Percentiles rank a stretch among this genome's conserved stretches.
These are phyloP conservation scores for Haplosporangium sp. DNA, from an alignment of 371 early-diverging fungal genomes.

Conservation along the genomic window DNA sequence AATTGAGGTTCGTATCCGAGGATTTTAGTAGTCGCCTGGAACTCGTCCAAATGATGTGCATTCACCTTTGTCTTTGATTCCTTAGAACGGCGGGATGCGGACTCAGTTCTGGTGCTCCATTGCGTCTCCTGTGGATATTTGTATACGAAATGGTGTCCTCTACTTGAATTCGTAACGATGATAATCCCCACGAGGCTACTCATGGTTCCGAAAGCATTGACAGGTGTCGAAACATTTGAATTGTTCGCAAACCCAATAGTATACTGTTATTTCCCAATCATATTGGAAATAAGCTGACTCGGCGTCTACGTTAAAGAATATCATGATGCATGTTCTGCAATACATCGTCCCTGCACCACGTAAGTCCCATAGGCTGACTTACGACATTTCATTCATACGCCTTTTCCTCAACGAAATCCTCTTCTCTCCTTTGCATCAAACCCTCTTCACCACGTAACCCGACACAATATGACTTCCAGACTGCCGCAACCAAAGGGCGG, in stretches of 20 bases:
- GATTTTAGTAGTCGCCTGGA: slow-evolving; percentile 61
- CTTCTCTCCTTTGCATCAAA: background rate
- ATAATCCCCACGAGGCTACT: slow-evolving; percentile 61
- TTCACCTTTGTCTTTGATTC: slow-evolving; percentile 13
- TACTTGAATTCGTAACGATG: slow-evolving; percentile 74
- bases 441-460: background rate
- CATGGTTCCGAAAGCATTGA: slow-evolving; percentile 26
- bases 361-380: no score
- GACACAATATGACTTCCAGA: slow-evolving; percentile 46
- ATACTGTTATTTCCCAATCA: no score
- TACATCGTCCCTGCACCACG: no score
- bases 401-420: no score
- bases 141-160: slow-evolving; percentile 79
- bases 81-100: background rate
- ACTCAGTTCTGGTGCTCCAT: slow-evolving; percentile 28
- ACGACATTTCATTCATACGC: no score
- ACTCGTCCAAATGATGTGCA: slow-evolving; percentile 27
- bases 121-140: slow-evolving; percentile 69
- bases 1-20: slow-evolving; percentile 76
- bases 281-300: no score
- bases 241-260: no score
- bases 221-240: background rate
- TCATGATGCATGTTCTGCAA: no score
- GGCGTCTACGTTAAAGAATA: no score
- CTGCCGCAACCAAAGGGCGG: slow-evolving; percentile 67